phyloP scores from a whole-genome alignment of 2,329 filamentous ascomycete genomes.

The Eutypa lata region DNA sequence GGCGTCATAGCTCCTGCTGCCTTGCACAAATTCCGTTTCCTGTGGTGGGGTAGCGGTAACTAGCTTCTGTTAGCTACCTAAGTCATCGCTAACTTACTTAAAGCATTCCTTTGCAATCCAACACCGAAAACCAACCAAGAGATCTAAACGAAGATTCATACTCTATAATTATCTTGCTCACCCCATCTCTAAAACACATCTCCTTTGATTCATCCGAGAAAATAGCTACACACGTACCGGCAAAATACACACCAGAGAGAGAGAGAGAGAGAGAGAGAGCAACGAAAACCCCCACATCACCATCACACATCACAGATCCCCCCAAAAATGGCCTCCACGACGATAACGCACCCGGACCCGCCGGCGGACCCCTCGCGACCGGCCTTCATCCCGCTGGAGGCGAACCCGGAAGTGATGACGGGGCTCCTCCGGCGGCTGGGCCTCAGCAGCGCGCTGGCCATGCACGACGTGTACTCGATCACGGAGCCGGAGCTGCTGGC shows the following conservation, averaged over 20 bases:
- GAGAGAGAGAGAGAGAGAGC: no score
- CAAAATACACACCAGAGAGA: no score
- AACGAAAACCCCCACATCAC: no score
- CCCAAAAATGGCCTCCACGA: slow-evolving; percentile 12
- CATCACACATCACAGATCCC: no score
- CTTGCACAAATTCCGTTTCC: neutral
- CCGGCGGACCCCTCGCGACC: slow-evolving; percentile 27
- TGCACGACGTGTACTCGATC: slow-evolving; percentile 91
- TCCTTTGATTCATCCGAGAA: no score
- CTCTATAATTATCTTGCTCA: no score
- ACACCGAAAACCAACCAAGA: neutral
- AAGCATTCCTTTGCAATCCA: neutral
- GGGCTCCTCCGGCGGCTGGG: slow-evolving; percentile 79
- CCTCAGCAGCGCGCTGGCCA: slow-evolving; percentile 69
- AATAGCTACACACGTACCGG: no score
- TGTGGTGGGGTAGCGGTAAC: neutral
- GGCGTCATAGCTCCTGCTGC: neutral
- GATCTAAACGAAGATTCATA: no score
- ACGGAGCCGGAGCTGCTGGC: slow-evolving; percentile 79
- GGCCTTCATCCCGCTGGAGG: slow-evolving; percentile 60
- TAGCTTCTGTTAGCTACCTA: neutral
- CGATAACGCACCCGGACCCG: slow-evolving; percentile 35
- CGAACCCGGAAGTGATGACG: slow-evolving; percentile 87
- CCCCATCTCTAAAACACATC: no score
- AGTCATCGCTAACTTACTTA: neutral